Base-by-base conservation (phyloP, 2,329 filamentous ascomycete species). In the Botrytis galanthina region DNA sequence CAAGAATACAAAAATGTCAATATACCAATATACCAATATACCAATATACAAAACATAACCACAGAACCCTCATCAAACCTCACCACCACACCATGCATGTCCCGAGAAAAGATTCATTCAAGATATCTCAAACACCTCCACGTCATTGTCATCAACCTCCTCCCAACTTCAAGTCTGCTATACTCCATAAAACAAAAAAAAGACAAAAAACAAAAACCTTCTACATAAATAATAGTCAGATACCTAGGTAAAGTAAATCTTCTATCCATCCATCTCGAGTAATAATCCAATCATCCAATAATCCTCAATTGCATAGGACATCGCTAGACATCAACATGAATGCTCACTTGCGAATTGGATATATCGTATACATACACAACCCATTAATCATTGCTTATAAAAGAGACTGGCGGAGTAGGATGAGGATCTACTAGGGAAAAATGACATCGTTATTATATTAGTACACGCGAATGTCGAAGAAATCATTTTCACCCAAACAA, bases 161-260 rank as follows among this genome's bases (percentile, higher is more conserved):
- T 4, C 6, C 12, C 7, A n/a, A 2, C 16, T 48, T 20, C 44
- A 37, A 37, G 22, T 44, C 35, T 12, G 22, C 22, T 9, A 7
- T 22, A 14, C 46, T 51, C 22, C 22, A 10, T 5, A 10, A 12
- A 20, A 44, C 6, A 44, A 44, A n/a, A 4, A n/a, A 51, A 5
- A 12, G 37, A 39, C 37, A 26, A 4, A 48, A 48, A 5, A 48
- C 14, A 48, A 66, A 22, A 35, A 20, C 48, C 14, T 22, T 93
- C 93, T 35, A 93, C 3, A 46, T 26, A 74, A 85, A 84, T 32
- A 75, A 75, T 42, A 78, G 61, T 29, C 83, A 79, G 29, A 80
- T 81, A 10, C n/a, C n/a, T n/a, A n/a, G 82, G 82, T 39, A 84
- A 84, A 82, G 82, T 46, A 84, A 82, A 0, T 82, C 83, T 51